Percentiles rank a stretch among this genome's conserved stretches.
These are phyloP conservation scores for Phialophora expanda DNA, from an alignment of 2,329 filamentous ascomycete species.

Conservation along the genomic window DNA sequence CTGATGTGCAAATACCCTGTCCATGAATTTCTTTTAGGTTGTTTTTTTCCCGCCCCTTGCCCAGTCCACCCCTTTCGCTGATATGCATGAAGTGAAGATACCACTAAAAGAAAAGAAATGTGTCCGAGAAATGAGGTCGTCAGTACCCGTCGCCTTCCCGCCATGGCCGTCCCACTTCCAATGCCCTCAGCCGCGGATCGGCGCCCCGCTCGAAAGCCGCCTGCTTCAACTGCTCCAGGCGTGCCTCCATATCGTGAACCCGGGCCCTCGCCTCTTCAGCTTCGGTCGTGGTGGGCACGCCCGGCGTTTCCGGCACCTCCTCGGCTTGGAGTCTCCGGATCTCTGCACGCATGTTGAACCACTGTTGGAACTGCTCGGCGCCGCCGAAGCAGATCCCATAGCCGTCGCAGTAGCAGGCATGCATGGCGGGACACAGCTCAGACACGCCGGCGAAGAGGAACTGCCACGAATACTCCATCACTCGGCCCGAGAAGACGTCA, in stretches of 20 bases:
- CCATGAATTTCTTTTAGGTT: background rate
- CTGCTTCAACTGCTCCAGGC: background rate
- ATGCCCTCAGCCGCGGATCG: slow-evolving; percentile 6
- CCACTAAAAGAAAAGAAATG: background rate
- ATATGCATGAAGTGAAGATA: background rate
- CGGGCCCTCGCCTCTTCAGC: background rate
- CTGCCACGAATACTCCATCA: slow-evolving; percentile 70
- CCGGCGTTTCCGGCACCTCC: background rate
- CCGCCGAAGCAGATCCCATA: slow-evolving; percentile 67
- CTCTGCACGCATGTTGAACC: slow-evolving; percentile 6
- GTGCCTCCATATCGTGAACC: background rate
- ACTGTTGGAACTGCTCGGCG: slow-evolving; percentile 41
- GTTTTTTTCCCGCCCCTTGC: too few species aligned
- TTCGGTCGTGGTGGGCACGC: background rate
- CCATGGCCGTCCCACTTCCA: slow-evolving; percentile 8
- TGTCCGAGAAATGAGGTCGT: background rate
- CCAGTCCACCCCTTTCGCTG: background rate
- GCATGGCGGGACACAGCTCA: slow-evolving; percentile 55
- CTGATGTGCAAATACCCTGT: background rate
- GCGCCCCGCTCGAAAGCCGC: slow-evolving; percentile 8
- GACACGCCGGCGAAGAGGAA: slow-evolving; percentile 62
- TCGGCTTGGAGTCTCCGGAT: background rate
- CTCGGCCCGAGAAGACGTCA: slow-evolving; percentile 62
- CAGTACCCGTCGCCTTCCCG: slow-evolving; percentile 10
- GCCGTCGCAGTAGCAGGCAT: slow-evolving; percentile 67